A percentile compares a stretch with the other conserved stretches of the same genome.
phyloP scores from a whole-genome alignment of 139 green algal genomes.

The Tetradesmus obliquus region DNA sequence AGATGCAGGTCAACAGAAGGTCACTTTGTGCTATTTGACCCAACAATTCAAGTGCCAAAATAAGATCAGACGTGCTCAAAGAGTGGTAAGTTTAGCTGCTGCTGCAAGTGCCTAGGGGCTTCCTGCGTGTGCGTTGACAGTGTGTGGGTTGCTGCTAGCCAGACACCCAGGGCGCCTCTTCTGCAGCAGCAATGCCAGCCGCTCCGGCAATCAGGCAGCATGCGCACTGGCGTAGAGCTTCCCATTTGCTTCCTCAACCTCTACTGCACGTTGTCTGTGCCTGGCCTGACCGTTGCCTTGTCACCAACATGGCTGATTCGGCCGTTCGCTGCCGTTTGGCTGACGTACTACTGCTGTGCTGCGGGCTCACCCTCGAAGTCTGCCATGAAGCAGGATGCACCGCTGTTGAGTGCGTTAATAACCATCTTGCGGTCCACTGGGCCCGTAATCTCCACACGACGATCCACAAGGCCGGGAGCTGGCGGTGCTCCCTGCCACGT shows the following conservation, averaged over 20 bases:
- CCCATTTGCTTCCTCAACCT: background rate
- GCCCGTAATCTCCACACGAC: conserved; percentile 91
- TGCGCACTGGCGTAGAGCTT: background rate
- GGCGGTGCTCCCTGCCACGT: conserved; percentile 78
- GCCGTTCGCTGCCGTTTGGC: conserved; percentile 31
- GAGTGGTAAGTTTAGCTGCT: background rate
- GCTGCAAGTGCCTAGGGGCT: background rate
- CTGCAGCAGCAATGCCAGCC: background rate
- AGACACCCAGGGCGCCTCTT: background rate
- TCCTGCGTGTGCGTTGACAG: no score
- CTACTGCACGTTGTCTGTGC: background rate
- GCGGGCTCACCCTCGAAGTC: conserved; percentile 79
- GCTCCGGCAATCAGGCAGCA: background rate
- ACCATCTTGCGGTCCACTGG: conserved; percentile 93
- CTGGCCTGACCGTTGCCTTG: background rate
- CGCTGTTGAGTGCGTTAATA: conserved; percentile 92
- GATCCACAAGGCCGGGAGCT: conserved; percentile 80
- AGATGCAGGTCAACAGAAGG: background rate
- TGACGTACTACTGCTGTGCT: conserved; percentile 27
- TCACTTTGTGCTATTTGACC: background rate
- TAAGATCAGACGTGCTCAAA: no score
- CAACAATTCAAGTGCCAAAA: no score
- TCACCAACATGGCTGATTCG: background rate
- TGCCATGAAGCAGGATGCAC: conserved; percentile 88
- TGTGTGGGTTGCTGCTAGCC: no score